Base-by-base conservation (phyloP, 2,329 filamentous ascomycete genomes). In the Teratosphaeria gauchensis region DNA sequence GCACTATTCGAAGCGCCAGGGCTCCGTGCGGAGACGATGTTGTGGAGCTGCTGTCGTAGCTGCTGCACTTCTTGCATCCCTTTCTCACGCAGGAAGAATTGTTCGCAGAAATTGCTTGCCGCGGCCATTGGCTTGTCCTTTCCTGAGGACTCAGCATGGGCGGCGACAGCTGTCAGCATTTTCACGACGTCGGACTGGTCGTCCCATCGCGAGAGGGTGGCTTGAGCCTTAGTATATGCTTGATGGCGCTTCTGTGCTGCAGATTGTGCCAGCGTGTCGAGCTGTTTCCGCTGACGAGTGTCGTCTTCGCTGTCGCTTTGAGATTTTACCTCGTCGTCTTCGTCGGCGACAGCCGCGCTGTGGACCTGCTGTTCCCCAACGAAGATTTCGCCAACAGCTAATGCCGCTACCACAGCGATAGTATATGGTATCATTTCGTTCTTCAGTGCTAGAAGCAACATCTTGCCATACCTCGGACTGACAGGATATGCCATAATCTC, bases 401-500 rank as follows among this genome's bases (percentile, higher is more conserved):
- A 78, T 1, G 88, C 90, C 0, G 94, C 89, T 2, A 99, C 92
- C 11, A 97, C 77, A 1, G 91, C 90, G 60, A 97, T 87, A 3
- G 91, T 89, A 69, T 95, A 92, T 0, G 87, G 87, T 55, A 95
- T 80, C 62, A 94, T 92, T 60, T 86, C 84, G 69, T 95, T 87
- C 30, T 89, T 81, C 68, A 95, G 85, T 0, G 92, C 92, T 54
- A 96, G 86, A 8, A 95, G 79, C n/a, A 99, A 77, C 74, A 97
- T 97, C 57, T 92, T 89, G 7, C 92, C 86, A 69, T 95, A 96
- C 1, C 94, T 84, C 19, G 94, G 95, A 31, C 90, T 90, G 14
- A 99, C 80, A 2, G 94, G 94, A 71, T 96, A 97, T 28, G 89
- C 81, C 4, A 91, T 90, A 76, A 99, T 87, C 56, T 90, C 88